These are phyloP conservation scores for Cladobotryum protrusum DNA, from an alignment of 2,329 filamentous ascomycete genomes.

Conservation along the genomic window DNA sequence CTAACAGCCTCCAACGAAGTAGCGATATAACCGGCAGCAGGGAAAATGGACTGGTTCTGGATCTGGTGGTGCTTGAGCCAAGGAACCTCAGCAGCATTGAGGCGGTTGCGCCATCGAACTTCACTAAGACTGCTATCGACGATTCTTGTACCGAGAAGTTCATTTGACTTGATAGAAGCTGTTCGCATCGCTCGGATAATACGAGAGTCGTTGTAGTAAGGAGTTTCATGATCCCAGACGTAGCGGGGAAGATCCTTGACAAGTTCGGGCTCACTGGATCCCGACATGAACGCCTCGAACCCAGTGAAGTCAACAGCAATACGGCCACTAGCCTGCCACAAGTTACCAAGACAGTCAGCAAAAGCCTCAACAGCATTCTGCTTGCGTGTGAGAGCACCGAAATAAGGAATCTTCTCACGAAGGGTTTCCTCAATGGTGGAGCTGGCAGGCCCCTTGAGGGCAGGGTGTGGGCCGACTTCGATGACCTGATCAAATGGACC, in stretches of 20 bases:
- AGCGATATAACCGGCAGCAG: conserved; percentile 5
- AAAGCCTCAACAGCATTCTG: conserved; percentile 15
- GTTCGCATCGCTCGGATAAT: conserved; percentile 20
- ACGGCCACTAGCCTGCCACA: conserved; percentile 12
- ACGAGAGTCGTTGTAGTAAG: conserved; percentile 28
- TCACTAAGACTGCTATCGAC: neutral
- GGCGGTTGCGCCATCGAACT: neutral
- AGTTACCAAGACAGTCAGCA: conserved; percentile 12
- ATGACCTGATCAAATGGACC: conserved; percentile 11
- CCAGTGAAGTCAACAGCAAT: conserved; percentile 2
- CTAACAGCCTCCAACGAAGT: conserved; percentile 3
- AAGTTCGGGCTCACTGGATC: neutral
- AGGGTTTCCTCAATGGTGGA: conserved; percentile 27
- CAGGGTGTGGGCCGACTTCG: conserved; percentile 43
- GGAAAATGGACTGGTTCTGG: conserved; percentile 3
- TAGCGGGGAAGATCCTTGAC: conserved; percentile 30
- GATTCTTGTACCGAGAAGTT: neutral
- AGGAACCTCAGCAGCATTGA: neutral
- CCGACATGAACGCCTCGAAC: neutral
- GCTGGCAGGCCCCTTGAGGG: conserved; percentile 39
- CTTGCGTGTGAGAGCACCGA: conserved; percentile 12
- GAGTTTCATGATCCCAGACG: conserved; percentile 30
- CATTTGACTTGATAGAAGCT: conserved; percentile 8
- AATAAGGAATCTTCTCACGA: conserved; percentile 10
- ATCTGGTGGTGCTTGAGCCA: conserved; percentile 5